Evolutionary conservation across 805 yeast species (phyloP).

Genomic region (Komagataella phaffii): DNA sequence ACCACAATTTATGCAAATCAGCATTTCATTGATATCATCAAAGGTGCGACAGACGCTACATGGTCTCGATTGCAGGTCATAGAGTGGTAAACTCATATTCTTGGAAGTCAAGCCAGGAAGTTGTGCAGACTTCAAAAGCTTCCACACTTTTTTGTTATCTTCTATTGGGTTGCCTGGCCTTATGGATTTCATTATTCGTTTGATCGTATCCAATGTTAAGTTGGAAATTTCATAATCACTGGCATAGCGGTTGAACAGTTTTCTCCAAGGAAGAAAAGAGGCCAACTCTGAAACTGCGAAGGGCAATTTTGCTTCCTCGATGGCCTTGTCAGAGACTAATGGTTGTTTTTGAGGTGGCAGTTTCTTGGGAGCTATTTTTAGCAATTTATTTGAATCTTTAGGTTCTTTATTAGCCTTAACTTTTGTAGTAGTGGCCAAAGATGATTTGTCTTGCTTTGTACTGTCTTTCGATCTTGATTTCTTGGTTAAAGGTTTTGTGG

Average conservation of each 20-base stretch:
- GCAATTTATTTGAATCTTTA: neutral
- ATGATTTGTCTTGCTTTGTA: neutral
- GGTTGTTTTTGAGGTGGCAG: neutral
- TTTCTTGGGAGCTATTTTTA: neutral
- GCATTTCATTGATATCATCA: conserved; percentile 22
- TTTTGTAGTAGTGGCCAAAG: neutral
- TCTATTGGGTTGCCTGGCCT: neutral
- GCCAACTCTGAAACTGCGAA: neutral
- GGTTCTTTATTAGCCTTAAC: neutral
- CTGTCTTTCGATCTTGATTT: neutral
- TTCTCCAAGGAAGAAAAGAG: neutral
- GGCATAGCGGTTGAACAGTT: neutral
- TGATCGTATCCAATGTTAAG: neutral
- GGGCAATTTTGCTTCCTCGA: neutral
- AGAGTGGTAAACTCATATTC: conserved; percentile 3
- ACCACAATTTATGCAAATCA: conserved; percentile 55
- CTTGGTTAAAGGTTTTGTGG: neutral
- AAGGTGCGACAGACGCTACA: conserved; percentile 48
- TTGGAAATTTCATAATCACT: neutral
- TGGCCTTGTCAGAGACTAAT: neutral
- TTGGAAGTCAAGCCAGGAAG: neutral
- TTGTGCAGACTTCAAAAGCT: neutral
- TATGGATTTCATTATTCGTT: neutral
- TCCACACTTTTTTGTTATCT: neutral
- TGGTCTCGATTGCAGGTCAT: conserved; percentile 15